phyloP scores from a whole-genome alignment of 768 basidiomycete species.

The Goffeauzyma gilvescens region DNA sequence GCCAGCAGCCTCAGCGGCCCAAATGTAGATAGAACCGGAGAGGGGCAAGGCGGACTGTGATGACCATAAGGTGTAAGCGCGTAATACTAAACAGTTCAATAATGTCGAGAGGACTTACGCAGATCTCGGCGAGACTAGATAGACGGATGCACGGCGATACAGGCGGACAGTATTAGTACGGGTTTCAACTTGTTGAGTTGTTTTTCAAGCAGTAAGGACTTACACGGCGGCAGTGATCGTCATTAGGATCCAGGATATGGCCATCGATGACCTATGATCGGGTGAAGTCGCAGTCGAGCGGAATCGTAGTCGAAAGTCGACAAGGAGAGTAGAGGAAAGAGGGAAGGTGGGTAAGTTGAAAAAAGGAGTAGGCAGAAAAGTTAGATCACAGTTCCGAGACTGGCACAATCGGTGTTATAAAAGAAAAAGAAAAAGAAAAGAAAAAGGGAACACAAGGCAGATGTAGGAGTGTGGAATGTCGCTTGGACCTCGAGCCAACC shows the following conservation, averaged over 20 bases:
- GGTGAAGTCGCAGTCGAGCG: neutral
- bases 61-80: slow-evolving; percentile 30
- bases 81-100: neutral
- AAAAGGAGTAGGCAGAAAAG: too few species aligned
- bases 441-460: neutral
- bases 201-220: too few species aligned
- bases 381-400: neutral
- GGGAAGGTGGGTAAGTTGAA: too few species aligned
- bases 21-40: slow-evolving; percentile 82
- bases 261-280: slow-evolving; percentile 52
- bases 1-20: slow-evolving; percentile 84
- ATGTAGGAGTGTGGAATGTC: too few species aligned
- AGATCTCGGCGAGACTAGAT: slow-evolving; percentile 54
- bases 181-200: too few species aligned
- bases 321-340: neutral
- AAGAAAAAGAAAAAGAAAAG: neutral
- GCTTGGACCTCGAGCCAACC: too few species aligned
- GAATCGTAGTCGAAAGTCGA: neutral
- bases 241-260: slow-evolving; percentile 71
- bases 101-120: slow-evolving; percentile 46
- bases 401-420: neutral
- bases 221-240: slow-evolving; percentile 59
- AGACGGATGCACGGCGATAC: too few species aligned
- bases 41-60: slow-evolving; percentile 25
- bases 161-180: too few species aligned